A percentile compares a stretch with the other conserved stretches of the same genome.
Evolutionary conservation across 2,329 filamentous ascomycete genomes (phyloP).

Genomic region (Alternaria sp.): DNA sequence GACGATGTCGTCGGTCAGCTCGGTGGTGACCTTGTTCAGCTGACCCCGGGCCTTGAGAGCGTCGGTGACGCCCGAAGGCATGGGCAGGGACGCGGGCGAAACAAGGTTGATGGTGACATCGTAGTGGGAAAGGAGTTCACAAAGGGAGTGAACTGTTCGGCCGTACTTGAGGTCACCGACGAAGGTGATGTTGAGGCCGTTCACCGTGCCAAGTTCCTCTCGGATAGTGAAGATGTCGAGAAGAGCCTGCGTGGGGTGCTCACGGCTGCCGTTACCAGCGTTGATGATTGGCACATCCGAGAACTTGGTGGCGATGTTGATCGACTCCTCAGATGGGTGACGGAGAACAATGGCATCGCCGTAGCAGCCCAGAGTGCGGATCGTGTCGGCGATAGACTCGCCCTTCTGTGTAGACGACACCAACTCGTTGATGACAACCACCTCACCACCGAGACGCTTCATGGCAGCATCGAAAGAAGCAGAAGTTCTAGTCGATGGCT

Average conservation of each 20-base stretch:
- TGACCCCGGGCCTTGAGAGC: constrained; percentile 76
- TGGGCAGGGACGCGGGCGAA: constrained; percentile 75
- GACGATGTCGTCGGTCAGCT: constrained; percentile 85
- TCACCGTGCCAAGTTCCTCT: constrained; percentile 94
- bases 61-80: constrained; percentile 77
- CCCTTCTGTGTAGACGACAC: constrained; percentile 93
- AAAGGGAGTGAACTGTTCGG: constrained; percentile 91
- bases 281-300: constrained; percentile 94
- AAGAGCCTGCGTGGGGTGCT: constrained; percentile 98
- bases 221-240: constrained; percentile 98
- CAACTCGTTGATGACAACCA: constrained; percentile 79
- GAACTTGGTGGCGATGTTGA: constrained; percentile 83
- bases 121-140: constrained; percentile 94
- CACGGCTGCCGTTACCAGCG: constrained; percentile 91
- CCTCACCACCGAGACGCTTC: constrained; percentile 93
- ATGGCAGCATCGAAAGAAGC: constrained; percentile 97
- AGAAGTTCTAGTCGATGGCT: constrained; percentile 94
- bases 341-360: constrained; percentile 94
- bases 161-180: constrained; percentile 92
- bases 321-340: constrained; percentile 82
- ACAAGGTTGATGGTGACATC: constrained; percentile 93
- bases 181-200: constrained; percentile 95
- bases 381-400: constrained; percentile 89
- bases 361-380: constrained; percentile 93
- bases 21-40: constrained; percentile 75